phyloP scores from a whole-genome alignment of 257 asterid species.

The Scutellaria barbata region DNA sequence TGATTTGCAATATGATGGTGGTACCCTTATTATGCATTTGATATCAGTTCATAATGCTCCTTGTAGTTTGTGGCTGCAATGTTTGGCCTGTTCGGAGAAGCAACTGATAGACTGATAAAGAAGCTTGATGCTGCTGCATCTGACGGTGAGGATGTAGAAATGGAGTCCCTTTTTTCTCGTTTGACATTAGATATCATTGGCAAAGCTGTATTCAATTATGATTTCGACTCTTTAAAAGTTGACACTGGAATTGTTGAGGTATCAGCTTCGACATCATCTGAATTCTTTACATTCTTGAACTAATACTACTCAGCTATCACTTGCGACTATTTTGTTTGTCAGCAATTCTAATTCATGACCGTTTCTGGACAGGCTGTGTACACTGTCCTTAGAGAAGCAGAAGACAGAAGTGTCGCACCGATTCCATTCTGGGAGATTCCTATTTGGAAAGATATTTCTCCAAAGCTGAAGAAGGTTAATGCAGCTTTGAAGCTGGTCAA shows the following conservation, averaged over 20 bases:
- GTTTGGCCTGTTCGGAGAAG: slow-evolving; percentile 86
- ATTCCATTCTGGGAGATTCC: slow-evolving; percentile 99
- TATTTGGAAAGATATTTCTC: slow-evolving; percentile 96
- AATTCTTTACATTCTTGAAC: slow-evolving; percentile 19
- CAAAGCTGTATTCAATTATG: slow-evolving; percentile 96
- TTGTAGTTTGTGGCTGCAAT: slow-evolving; percentile 91
- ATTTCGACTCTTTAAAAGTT: slow-evolving; percentile 83
- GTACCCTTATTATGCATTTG: slow-evolving; percentile 17
- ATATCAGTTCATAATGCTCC: slow-evolving; percentile 26
- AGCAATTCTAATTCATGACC: slow-evolving; percentile 27
- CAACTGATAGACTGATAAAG: slow-evolving; percentile 82
- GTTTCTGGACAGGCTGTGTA: slow-evolving; percentile 85
- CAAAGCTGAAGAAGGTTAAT: slow-evolving; percentile 82
- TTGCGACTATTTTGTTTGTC: slow-evolving; percentile 22
- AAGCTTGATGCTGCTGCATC: slow-evolving; percentile 91
- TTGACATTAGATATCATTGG: slow-evolving; percentile 95
- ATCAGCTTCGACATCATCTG: slow-evolving; percentile 37
- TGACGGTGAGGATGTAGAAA: slow-evolving; percentile 92
- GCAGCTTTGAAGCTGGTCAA: slow-evolving; percentile 83
- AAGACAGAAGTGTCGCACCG: slow-evolving; percentile 90
- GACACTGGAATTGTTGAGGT: slow-evolving; percentile 97
- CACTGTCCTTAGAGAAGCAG: slow-evolving; percentile 92
- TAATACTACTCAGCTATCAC: slow-evolving; percentile 19
- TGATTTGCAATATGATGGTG: background rate
- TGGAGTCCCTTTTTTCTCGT: slow-evolving; percentile 98